A percentile compares a stretch with the other conserved stretches of the same genome.
phyloP scores from a whole-genome alignment of 164 flowering plant species.

The Echeveria elegans region DNA sequence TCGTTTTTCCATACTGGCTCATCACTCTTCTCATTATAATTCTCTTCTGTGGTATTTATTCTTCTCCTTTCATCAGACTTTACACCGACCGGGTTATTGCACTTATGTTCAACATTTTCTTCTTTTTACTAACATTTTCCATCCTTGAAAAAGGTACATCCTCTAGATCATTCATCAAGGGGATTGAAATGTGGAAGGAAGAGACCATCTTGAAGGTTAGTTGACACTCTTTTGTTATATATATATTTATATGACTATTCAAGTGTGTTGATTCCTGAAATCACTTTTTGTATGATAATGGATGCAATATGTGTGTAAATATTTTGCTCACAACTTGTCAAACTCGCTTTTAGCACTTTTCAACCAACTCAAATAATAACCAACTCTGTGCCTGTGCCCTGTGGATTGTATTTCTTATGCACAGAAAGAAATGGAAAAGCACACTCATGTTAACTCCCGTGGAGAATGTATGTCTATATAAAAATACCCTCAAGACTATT shows the following conservation, averaged over 20 bases:
- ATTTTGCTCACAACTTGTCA: background rate
- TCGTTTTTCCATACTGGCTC: slow-evolving; percentile 95
- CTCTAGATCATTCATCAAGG: slow-evolving; percentile 68
- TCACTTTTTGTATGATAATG: background rate
- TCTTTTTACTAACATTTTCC: background rate
- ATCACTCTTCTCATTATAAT: slow-evolving; percentile 87
- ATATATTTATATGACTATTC: background rate
- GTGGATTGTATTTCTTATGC: slow-evolving; percentile 2
- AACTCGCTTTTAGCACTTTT: background rate
- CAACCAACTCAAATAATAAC: background rate
- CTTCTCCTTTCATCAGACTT: background rate
- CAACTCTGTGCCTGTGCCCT: background rate
- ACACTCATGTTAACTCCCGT: slow-evolving; percentile 36
- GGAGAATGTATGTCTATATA: slow-evolving; percentile 47
- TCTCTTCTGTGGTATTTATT: slow-evolving; percentile 57
- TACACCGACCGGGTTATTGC: background rate
- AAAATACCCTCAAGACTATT: too few species aligned
- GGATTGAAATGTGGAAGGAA: slow-evolving; percentile 83
- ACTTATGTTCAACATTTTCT: background rate
- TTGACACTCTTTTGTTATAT: background rate
- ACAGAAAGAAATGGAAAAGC: slow-evolving; percentile 45
- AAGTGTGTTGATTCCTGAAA: background rate
- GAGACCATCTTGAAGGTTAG: slow-evolving; percentile 66
- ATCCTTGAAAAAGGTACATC: slow-evolving; percentile 59
- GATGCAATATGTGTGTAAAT: background rate